Evolutionary conservation across 108 stramenopile genomes (phyloP), one percentile per base, ranked within the genome.

Genomic region (Skeletonema marinoi): DNA sequence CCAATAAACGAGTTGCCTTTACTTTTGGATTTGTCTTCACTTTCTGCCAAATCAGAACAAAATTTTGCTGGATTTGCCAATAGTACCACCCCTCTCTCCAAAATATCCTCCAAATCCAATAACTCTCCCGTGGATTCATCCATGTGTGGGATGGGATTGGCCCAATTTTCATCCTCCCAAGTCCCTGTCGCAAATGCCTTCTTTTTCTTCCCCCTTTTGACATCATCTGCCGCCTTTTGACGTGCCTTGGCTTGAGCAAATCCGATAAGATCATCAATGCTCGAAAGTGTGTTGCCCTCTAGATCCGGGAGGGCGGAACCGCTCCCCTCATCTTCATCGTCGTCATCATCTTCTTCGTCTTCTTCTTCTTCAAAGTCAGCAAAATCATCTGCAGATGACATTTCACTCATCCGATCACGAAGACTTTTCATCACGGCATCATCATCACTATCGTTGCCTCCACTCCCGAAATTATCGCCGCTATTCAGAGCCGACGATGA

Each of bases 41-140:
- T 58, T 3, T 44, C 68, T 0, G 70, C 71, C 50, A 86, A 78
- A 67, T 90, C 84, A 4, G 75, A 56, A 74, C 89, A 92, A 76
- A 92, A 92, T 48, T 84, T 87, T 13, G 88, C 81, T 29, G 93
- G 93, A 84, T 92, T 94, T 39, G 90, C 93, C 33, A 94, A 61
- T 44, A 94, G 71, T 0, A 91, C 83, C 19, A 83, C 74, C 12
- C 93, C 93, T 10, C 78, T 83, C 70, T 85, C 65, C 25, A 94
- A 66, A 29, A 68, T 60, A 10, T 81, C 76, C 29, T 74, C 60
- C 14, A 80, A 70, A 56, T 80, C 79, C 11, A 80, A 44, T 9
- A 33, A 32, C 63, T 80, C 67, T 17, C 76, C 81, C 19, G 74
- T 70, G 0, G 10, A 13, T 67, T 82, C 76, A 66, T 72, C 81